These are phyloP conservation scores for Spatholobus suberectus DNA, from an alignment of 306 rosid genomes.

Conservation along the genomic window DNA sequence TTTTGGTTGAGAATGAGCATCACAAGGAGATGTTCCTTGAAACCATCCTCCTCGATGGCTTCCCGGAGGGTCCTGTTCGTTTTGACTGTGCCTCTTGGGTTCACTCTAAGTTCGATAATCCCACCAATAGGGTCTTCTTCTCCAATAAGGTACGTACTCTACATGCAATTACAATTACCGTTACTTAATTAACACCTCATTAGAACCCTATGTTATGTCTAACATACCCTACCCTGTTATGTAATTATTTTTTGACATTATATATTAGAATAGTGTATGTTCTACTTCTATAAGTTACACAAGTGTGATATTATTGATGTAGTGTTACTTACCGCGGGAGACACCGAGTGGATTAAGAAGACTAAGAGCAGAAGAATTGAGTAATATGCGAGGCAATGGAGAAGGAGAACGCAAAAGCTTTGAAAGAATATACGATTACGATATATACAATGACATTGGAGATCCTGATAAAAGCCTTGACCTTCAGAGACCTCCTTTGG, in stretches of 20 bases:
- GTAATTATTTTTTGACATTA: too few species aligned
- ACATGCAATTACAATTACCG: too few species aligned
- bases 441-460: constrained; percentile 71
- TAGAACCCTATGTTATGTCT: too few species aligned
- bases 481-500: constrained; percentile 61
- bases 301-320: background rate
- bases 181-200: too few species aligned
- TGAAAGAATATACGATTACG: constrained; percentile 74
- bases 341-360: constrained; percentile 68
- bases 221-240: too few species aligned
- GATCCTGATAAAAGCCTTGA: constrained; percentile 57
- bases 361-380: constrained; percentile 58
- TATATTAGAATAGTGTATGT: background rate
- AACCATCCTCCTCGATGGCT: constrained; percentile 54
- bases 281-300: too few species aligned
- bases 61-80: constrained; percentile 38
- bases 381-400: constrained; percentile 61
- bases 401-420: constrained; percentile 58
- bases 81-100: constrained; percentile 66
- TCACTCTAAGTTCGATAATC: constrained; percentile 67
- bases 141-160: constrained; percentile 51
- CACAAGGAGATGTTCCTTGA: constrained; percentile 71
- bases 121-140: constrained; percentile 64
- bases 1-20: constrained; percentile 76
- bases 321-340: constrained; percentile 64